phyloP scores from a whole-genome alignment of 495 filamentous ascomycete species.

The Aspergillus campestris region DNA sequence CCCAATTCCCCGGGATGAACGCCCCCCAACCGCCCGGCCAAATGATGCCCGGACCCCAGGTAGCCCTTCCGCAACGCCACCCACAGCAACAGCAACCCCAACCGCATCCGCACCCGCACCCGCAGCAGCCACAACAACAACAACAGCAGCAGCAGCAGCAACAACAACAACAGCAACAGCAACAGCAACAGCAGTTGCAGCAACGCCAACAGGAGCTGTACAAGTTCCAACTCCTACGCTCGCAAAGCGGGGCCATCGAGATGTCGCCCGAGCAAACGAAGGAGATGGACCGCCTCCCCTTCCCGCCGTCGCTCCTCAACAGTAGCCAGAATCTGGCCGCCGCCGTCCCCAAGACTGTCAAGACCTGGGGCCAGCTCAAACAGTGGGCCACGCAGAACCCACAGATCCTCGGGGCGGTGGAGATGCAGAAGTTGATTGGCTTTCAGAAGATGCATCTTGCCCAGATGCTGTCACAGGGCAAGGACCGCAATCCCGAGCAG shows the following conservation, averaged over 20 bases:
- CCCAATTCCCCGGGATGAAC: slow-evolving; percentile 23
- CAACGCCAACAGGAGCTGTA: slow-evolving; percentile 29
- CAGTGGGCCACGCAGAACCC: slow-evolving; percentile 46
- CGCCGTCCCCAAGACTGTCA: slow-evolving; percentile 50
- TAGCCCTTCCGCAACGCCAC: slow-evolving; percentile 28
- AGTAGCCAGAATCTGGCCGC: slow-evolving; percentile 23
- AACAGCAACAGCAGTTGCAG: slow-evolving; percentile 24
- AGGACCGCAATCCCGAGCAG: slow-evolving; percentile 18
- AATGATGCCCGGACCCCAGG: slow-evolving; percentile 27
- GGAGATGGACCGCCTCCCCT: slow-evolving; percentile 40
- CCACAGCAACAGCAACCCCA: slow-evolving; percentile 27
- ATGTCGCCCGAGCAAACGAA: slow-evolving; percentile 36
- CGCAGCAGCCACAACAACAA: slow-evolving; percentile 24
- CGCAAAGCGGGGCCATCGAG: slow-evolving; percentile 32
- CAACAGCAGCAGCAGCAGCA: slow-evolving; percentile 26
- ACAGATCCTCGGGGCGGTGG: slow-evolving; percentile 29
- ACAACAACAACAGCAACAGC: slow-evolving; percentile 25
- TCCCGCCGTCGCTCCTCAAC: slow-evolving; percentile 32
- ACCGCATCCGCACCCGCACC: slow-evolving; percentile 26
- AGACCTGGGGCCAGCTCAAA: slow-evolving; percentile 68
- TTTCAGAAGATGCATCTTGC: slow-evolving; percentile 50
- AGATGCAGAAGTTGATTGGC: slow-evolving; percentile 37
- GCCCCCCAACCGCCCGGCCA: slow-evolving; percentile 23
- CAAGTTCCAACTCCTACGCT: slow-evolving; percentile 29
- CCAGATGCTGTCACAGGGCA: slow-evolving; percentile 24